A percentile compares a stretch with the other conserved stretches of the same genome.
These are phyloP conservation scores for Cruciata laevipes DNA, from an alignment of 257 asterid species.

Conservation along the genomic window DNA sequence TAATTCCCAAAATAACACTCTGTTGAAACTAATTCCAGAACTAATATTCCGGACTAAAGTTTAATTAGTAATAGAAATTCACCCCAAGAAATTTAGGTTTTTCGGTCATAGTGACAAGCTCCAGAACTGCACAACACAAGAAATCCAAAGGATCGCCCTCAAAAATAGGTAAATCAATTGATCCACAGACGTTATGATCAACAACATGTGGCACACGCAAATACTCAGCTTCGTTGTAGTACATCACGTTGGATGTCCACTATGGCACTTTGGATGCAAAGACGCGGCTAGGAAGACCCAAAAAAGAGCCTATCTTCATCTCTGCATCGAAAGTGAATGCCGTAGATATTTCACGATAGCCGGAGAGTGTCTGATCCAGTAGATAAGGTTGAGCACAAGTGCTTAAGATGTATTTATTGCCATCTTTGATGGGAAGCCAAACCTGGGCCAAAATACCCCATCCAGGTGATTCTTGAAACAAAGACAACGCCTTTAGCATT, in stretches of 20 bases:
- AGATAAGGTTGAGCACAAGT: constrained; percentile 78
- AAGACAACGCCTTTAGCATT: constrained; percentile 62
- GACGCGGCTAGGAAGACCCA: constrained; percentile 93
- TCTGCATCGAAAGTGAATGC: constrained; percentile 63
- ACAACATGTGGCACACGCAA: constrained; percentile 59
- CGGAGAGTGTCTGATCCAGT: constrained; percentile 68
- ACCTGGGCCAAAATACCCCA: constrained; percentile 80
- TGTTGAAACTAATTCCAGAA: too few species aligned
- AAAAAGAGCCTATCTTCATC: constrained; percentile 40
- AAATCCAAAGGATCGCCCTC: constrained; percentile 43
- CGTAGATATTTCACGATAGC: constrained; percentile 85
- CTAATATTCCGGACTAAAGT: too few species aligned
- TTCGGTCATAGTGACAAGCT: constrained; percentile 60
- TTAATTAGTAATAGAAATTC: too few species aligned
- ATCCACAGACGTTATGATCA: constrained; percentile 72
- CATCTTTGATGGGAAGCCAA: constrained; percentile 70
- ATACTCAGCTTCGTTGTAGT: constrained; percentile 67
- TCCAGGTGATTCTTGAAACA: constrained; percentile 61
- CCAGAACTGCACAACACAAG: constrained; percentile 77
- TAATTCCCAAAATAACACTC: too few species aligned
- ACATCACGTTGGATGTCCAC: constrained; percentile 84
- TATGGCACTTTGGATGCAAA: constrained; percentile 70
- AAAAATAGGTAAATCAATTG: constrained; percentile 77
- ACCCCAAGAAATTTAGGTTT: too few species aligned
- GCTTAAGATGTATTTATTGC: constrained; percentile 55